These are phyloP conservation scores for Ceratobasidium theobromae DNA, from an alignment of 1,284 basidiomycete species.

Conservation along the genomic window DNA sequence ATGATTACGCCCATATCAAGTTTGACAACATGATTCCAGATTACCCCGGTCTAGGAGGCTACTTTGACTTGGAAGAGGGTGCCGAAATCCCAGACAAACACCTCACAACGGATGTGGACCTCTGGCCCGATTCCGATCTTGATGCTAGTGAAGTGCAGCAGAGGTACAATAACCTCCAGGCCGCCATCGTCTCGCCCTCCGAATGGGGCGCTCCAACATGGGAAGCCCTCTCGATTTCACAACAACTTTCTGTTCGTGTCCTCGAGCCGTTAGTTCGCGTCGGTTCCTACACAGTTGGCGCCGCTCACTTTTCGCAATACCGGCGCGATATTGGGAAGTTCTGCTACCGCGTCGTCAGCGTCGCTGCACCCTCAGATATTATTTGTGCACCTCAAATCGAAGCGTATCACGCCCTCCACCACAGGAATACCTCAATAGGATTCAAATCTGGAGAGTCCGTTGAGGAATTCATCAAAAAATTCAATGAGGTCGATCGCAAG, in stretches of 20 bases:
- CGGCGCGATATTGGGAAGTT: neutral
- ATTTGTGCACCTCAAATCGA: neutral
- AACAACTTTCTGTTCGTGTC: too few relatives aligned
- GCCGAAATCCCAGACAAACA: neutral
- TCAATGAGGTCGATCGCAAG: too few relatives aligned
- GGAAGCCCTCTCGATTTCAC: neutral
- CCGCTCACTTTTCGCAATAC: neutral
- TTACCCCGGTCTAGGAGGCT: neutral
- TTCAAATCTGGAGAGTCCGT: too few relatives aligned
- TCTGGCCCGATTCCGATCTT: neutral
- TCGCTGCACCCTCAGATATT: neutral
- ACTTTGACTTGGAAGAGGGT: neutral
- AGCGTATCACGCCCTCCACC: too few relatives aligned
- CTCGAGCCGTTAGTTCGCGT: neutral
- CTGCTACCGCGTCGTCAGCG: neutral
- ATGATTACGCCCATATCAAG: neutral
- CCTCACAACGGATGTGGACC: neutral
- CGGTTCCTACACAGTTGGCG: neutral
- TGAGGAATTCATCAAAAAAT: too few relatives aligned
- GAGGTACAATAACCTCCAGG: neutral
- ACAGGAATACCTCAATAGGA: too few relatives aligned
- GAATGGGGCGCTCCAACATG: constrained; percentile 12
- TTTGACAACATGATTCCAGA: constrained; percentile 15
- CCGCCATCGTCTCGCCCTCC: neutral
- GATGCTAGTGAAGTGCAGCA: neutral